phyloP scores from a whole-genome alignment of 768 basidiomycete genomes.

The Leccinum longicurvipes region DNA sequence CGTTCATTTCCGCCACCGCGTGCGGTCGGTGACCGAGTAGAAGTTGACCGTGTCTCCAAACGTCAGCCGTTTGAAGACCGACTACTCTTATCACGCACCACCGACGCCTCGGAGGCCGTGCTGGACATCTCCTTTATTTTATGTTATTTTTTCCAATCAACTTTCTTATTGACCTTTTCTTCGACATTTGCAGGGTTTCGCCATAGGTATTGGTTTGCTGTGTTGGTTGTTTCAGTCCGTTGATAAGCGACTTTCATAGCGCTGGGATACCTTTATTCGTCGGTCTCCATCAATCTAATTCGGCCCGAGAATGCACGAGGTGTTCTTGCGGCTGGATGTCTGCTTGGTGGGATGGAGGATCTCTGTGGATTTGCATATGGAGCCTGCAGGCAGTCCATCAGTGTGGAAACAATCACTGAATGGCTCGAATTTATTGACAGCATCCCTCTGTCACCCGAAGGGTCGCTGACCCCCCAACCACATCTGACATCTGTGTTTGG shows the following conservation, averaged over 20 bases:
- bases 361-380: conserved; percentile 77
- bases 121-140: conserved; percentile 16
- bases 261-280: conserved; percentile 78
- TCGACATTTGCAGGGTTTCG: conserved; percentile 55
- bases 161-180: conserved; percentile 5
- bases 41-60: conserved; percentile 18
- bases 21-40: conserved; percentile 17
- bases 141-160: not conserved
- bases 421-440: conserved; percentile 78
- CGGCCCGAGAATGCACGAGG: conserved; percentile 78
- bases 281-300: conserved; percentile 63
- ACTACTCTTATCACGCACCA: conserved; percentile 13
- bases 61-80: conserved; percentile 15
- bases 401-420: conserved; percentile 64
- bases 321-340: conserved; percentile 79
- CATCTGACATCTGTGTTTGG: conserved; percentile 64
- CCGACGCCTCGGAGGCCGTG: conserved; percentile 21
- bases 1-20: conserved; percentile 32
- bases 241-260: conserved; percentile 42
- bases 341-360: conserved; percentile 86
- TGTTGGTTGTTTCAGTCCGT: conserved; percentile 4
- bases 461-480: conserved; percentile 42
- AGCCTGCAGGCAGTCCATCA: conserved; percentile 72
- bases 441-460: conserved; percentile 48
- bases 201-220: conserved; percentile 50